Conservation (phyloP, 1,139 yeast species). For the Hanseniaspora uvarum region DNA sequence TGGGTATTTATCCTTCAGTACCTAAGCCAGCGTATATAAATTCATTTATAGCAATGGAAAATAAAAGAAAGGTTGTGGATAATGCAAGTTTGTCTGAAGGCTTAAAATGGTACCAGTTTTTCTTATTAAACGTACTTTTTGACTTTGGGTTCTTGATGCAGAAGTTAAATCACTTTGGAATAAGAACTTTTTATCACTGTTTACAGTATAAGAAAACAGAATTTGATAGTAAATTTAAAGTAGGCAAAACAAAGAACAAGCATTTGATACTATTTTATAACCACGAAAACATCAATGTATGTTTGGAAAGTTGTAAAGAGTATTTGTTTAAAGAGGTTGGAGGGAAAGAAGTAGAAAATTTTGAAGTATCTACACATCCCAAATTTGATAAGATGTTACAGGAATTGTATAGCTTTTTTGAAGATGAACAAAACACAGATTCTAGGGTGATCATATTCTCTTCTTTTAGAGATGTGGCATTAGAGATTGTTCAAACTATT, state of each 20-base stretch:
- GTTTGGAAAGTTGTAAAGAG: constrained; percentile 13
- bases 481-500: constrained; percentile 67
- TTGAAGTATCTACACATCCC: constrained; percentile 56
- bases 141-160: constrained; percentile 66
- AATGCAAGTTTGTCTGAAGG: constrained; percentile 54
- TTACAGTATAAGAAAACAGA: constrained; percentile 50
- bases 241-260: constrained; percentile 43
- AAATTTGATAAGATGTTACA: constrained; percentile 54
- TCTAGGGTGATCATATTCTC: constrained; percentile 71
- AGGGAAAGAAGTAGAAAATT: constrained; percentile 38
- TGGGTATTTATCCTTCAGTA: constrained; percentile 40
- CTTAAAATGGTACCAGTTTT: constrained; percentile 58
- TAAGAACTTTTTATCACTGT: constrained; percentile 61
- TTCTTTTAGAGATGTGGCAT: constrained; percentile 78
- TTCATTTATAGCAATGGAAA: constrained; percentile 62
- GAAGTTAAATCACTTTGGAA: constrained; percentile 70
- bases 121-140: constrained; percentile 50
- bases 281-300: constrained; percentile 33
- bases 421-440: constrained; percentile 25
- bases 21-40: constrained; percentile 59
- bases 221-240: constrained; percentile 46
- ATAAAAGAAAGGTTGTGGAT: constrained; percentile 46
- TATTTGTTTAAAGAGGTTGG: neutral
- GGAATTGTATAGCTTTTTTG: constrained; percentile 49
- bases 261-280: constrained; percentile 50